These are phyloP conservation scores for Aquilaria sinensis DNA, from an alignment of 345 rosid species.

Conservation along the genomic window DNA sequence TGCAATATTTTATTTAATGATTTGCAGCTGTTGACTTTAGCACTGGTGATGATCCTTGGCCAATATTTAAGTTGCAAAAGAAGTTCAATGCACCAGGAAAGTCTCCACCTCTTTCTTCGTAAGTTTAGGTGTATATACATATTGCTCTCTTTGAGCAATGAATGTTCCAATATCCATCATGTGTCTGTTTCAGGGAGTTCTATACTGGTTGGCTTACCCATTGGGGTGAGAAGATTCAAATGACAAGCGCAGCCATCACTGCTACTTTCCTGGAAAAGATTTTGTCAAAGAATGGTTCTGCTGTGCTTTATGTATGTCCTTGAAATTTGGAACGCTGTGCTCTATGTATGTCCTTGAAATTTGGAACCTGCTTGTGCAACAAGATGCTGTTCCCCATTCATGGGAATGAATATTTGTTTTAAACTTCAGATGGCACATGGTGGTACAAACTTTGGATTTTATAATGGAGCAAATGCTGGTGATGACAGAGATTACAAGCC, in stretches of 20 bases:
- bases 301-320: constrained; percentile 80
- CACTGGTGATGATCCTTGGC: constrained; percentile 82
- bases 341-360: constrained; percentile 51
- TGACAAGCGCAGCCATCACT: constrained; percentile 56
- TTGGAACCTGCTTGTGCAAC: constrained; percentile 8
- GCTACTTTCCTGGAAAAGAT: constrained; percentile 72
- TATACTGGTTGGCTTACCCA: constrained; percentile 99
- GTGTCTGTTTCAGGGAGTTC: constrained; percentile 58
- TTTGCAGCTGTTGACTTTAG: constrained; percentile 83
- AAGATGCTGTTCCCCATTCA: constrained; percentile 4
- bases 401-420: constrained; percentile 1
- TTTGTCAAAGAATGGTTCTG: constrained; percentile 76
- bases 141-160: background rate
- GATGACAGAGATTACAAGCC: constrained; percentile 70
- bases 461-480: constrained; percentile 90
- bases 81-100: constrained; percentile 86
- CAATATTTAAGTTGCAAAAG: constrained; percentile 77
- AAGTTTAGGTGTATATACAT: constrained; percentile 17
- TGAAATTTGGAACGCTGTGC: constrained; percentile 44
- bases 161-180: constrained; percentile 9
- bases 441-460: constrained; percentile 96
- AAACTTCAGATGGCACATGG: constrained; percentile 91
- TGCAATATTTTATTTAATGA: constrained; percentile 8
- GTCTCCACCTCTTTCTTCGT: constrained; percentile 94
- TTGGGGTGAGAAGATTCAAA: constrained; percentile 82